These are phyloP conservation scores for Phaffia australis DNA, from an alignment of 768 basidiomycete species.

Conservation along the genomic window DNA sequence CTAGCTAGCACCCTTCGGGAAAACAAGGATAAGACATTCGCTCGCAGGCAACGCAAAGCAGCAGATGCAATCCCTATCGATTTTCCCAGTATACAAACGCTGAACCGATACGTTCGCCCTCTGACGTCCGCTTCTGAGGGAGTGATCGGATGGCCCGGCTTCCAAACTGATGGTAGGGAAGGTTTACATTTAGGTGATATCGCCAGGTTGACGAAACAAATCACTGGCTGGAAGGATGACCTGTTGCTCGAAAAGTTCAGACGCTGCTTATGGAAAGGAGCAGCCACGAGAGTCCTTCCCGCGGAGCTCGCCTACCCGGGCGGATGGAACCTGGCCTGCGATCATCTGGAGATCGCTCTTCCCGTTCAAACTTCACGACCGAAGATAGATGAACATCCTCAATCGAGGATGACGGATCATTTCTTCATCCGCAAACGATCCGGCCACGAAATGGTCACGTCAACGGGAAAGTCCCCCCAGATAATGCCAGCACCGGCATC, in stretches of 20 bases:
- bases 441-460: background rate
- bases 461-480: background rate
- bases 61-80: background rate
- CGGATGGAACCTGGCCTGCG: background rate
- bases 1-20: background rate
- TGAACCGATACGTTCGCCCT: background rate
- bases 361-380: background rate
- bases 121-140: background rate
- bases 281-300: background rate
- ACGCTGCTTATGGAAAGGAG: slow-evolving; percentile 1
- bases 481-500: background rate
- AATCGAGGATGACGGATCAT: slow-evolving; percentile 4
- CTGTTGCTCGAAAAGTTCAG: slow-evolving; percentile 13
- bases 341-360: background rate
- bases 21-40: too few species aligned
- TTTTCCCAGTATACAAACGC: background rate
- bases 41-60: background rate
- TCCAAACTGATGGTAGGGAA: background rate
- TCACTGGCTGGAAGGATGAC: slow-evolving; percentile 9
- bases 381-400: background rate
- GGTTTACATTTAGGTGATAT: background rate
- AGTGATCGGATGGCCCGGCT: background rate
- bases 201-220: background rate
- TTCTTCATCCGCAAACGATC: background rate
- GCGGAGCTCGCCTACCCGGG: background rate